Conservation (phyloP, 176 grass and related monocot genomes). For the Oryza longistaminata region DNA sequence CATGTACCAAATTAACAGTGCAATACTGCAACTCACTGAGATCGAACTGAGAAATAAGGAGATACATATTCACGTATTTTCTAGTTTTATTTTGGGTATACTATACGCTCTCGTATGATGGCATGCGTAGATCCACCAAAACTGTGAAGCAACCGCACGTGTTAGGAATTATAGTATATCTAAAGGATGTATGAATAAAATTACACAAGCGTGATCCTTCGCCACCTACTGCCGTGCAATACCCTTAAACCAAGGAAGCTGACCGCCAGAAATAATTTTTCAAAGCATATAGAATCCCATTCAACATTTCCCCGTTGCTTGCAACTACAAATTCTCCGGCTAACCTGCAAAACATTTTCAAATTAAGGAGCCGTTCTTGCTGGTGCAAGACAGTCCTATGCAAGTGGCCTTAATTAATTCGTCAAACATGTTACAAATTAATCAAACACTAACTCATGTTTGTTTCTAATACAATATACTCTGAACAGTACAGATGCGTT, state of each 20-base stretch:
- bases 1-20: not conserved
- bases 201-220: not conserved
- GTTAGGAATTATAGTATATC: slow-evolving; percentile 24
- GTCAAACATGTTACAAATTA: not conserved
- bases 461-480: not conserved
- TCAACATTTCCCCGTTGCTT: not conserved
- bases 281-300: slow-evolving; percentile 3
- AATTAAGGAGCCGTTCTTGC: slow-evolving; percentile 6
- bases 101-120: not conserved
- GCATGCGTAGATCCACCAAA: slow-evolving; percentile 38
- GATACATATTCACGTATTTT: not conserved
- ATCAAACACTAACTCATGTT: not conserved
- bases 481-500: not conserved
- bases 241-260: slow-evolving; percentile 38
- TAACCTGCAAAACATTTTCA: slow-evolving; percentile 32
- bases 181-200: slow-evolving; percentile 20
- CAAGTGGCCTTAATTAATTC: slow-evolving; percentile 26
- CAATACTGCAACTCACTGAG: not conserved
- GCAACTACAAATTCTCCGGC: slow-evolving; percentile 24
- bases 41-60: not conserved
- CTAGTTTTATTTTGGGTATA: not conserved
- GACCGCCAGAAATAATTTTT: slow-evolving; percentile 28
- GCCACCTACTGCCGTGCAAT: slow-evolving; percentile 35
- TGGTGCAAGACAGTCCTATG: slow-evolving; percentile 2
- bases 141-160: slow-evolving; percentile 42